Base-by-base conservation (phyloP, 129 eudicot genomes). In the Logfia minima region DNA sequence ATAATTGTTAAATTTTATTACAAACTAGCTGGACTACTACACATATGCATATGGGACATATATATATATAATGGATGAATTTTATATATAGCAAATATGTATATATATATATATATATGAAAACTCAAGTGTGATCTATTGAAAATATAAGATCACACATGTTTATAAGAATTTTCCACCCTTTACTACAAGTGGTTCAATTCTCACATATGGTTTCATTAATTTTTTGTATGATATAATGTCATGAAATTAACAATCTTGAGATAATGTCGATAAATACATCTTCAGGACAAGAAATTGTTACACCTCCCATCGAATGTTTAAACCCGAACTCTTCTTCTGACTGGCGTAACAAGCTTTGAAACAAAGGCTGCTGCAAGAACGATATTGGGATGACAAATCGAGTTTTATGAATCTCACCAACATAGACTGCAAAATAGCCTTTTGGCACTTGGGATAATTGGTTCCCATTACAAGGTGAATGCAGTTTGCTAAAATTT, bases 281-380 rank as follows among this genome's bases (percentile, higher is more conserved):
- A 32, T 86, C 87, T 77, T 89, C 87, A 1, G 58, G 66, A 82
- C 93, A 82, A 48, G 84, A 81, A 55, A 83, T 86, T n/a, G 90
- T 86, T 19, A 86, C 77, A 9, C 85, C 88, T 5, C 89, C 89
- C 89, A 85, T 83, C 1, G 88, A 85, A 83, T 88, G 89, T 35
- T 83, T 55, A 72, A 66, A 87, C 9, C 89, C 89, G 19, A 85
- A 88, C 66, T 76, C 80, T 48, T 76, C 80, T 56, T 76, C 80
- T 5, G 73, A 66, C 66, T 76, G 29, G 23, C 68, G 72, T 51
- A 88, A 68, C 82, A 88, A 76, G 18, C 83, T 81, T 75, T 85
- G 92, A 70, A 88, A 88, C 35, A 75, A 64, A 43, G 88, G 88
- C 32, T 85, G 78, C 39, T 74, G 81, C 81, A 88, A 71, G 56